Conservation (phyloP, 805 yeast species). For the Crinitomyces ghanaensis region DNA sequence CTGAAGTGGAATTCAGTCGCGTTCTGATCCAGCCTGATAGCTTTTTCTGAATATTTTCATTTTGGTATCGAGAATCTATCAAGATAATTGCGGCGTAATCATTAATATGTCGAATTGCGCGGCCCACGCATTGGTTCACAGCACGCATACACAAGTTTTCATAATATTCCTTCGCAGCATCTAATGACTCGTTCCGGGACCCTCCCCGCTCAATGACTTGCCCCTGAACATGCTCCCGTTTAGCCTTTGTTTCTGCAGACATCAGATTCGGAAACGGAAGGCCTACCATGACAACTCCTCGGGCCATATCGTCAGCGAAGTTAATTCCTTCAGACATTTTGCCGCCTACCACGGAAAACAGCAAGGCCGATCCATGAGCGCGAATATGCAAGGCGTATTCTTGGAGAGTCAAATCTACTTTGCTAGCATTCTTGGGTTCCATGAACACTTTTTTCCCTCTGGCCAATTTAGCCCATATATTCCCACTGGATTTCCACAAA, state of each 20-base stretch:
- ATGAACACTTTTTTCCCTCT: constrained; percentile 32
- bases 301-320: constrained; percentile 75
- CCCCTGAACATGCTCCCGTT: constrained; percentile 49
- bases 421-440: constrained; percentile 39
- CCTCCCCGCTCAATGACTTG: constrained; percentile 39
- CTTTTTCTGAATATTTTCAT: constrained; percentile 35
- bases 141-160: constrained; percentile 86
- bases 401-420: constrained; percentile 35
- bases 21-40: constrained; percentile 55
- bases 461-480: constrained; percentile 20
- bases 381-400: constrained; percentile 39
- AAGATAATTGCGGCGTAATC: constrained; percentile 73
- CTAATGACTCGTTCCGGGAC: constrained; percentile 23
- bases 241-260: constrained; percentile 73
- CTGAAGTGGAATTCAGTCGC: constrained; percentile 15
- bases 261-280: constrained; percentile 79
- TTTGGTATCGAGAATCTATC: constrained; percentile 48
- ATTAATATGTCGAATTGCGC: constrained; percentile 73
- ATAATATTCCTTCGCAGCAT: constrained; percentile 47
- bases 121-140: constrained; percentile 83
- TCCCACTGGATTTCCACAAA: constrained; percentile 40
- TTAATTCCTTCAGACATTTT: constrained; percentile 89
- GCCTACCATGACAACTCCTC: constrained; percentile 80
- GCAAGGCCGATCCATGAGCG: constrained; percentile 33
- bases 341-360: constrained; percentile 87